Conservation (phyloP, 306 rosid genomes). For the Morella rubra region DNA sequence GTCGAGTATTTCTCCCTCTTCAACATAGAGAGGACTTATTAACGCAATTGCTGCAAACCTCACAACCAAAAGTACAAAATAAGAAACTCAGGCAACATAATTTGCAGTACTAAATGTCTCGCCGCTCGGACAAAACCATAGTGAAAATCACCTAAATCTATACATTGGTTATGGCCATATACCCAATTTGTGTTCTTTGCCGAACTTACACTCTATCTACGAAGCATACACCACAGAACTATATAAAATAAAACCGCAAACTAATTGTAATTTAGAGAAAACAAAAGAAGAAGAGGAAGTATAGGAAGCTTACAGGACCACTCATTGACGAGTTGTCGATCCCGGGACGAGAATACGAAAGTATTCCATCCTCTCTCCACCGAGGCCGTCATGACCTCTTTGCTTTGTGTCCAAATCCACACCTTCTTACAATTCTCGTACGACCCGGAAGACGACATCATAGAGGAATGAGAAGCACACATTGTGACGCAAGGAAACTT, state of each 20-base stretch:
- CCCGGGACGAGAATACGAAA: slow-evolving; percentile 53
- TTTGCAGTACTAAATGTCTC: slow-evolving; percentile 8
- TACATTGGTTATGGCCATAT: background rate
- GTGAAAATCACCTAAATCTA: background rate
- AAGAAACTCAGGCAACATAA: slow-evolving; percentile 9
- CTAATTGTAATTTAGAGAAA: background rate
- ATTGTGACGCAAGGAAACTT: slow-evolving; percentile 22
- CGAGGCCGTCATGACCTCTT: slow-evolving; percentile 79
- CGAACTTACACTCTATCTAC: background rate
- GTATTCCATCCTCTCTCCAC: slow-evolving; percentile 92
- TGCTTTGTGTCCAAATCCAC: slow-evolving; percentile 80
- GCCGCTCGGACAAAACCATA: slow-evolving; percentile 4
- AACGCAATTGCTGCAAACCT: slow-evolving; percentile 59
- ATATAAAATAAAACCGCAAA: background rate
- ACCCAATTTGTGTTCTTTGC: background rate
- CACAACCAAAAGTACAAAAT: slow-evolving; percentile 31
- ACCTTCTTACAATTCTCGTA: slow-evolving; percentile 57
- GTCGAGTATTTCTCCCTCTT: slow-evolving; percentile 65
- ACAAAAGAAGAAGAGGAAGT: background rate
- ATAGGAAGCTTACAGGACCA: slow-evolving; percentile 68
- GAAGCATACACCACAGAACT: background rate
- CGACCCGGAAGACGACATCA: slow-evolving; percentile 27
- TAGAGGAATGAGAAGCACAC: slow-evolving; percentile 28
- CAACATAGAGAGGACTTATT: slow-evolving; percentile 57
- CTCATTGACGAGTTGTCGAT: slow-evolving; percentile 58